Base-by-base conservation (phyloP, 768 basidiomycete genomes). In the Bullera alba region DNA sequence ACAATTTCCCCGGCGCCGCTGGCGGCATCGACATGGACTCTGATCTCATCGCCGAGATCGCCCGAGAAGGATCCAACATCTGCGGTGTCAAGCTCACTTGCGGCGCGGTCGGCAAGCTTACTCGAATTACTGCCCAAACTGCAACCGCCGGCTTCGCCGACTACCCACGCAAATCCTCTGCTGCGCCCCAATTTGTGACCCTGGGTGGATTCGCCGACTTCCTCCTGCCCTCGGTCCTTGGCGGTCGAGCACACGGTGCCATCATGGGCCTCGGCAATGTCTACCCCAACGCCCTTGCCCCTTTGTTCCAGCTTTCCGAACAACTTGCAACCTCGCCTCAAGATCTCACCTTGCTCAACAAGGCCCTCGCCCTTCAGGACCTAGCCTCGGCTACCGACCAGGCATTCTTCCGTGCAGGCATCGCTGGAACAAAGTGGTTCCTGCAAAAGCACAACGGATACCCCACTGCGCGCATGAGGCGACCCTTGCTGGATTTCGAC, bases 1-100 rank as follows among this genome's bases (percentile, higher is more conserved):
- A 91, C 76, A 90, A 89, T 63, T 91, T 83, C 75, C 91, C 90
- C 59, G 86, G 82, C 25, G 89, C 87, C 3, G 80, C 84, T 50
- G 87, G 85, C 3, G 90, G 91, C 10, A 86, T 96, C 58, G 88
- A 96, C 74, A 73, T 95, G 58, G 87, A 90, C 73, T 91, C 89
- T 14, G 87, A 91, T 70, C 71, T 88, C 29, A 85, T 96, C 65
- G 79, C 79, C 5, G 84, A 88, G 58, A 78, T 95, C 39, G 90
- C 88, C 14, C 69, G 68, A 25, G 81, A 83, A 56, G 84, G 81
- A 58, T 79, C 85, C 46, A 92, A 92, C 70, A 76, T 86, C 32
- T 81, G 77, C 58, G 91, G 90, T 19, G 83, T 91, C 56, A 96
- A 96, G 73, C 79, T 93, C 52, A 93, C 90, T 36, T 93, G 91